phyloP scores from a whole-genome alignment of 2,329 filamentous ascomycete genomes.

The Byssochlamys sp. region DNA sequence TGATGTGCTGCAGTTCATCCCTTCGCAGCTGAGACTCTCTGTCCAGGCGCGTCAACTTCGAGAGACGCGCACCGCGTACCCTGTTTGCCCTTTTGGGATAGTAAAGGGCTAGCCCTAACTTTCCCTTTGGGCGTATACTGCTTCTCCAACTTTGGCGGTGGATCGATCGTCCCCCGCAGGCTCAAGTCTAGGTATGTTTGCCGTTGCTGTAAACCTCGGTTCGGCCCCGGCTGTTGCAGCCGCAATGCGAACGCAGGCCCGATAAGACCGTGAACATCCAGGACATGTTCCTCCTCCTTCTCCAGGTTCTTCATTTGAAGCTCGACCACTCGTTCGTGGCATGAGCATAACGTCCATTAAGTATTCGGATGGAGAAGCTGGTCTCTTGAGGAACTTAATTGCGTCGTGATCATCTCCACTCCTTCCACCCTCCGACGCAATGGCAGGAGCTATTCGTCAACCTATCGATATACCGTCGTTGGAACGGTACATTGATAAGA shows the following conservation, averaged over 20 bases:
- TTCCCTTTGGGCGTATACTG: neutral
- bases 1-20: neutral
- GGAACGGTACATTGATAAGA: constrained; percentile 63
- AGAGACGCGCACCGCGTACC: constrained; percentile 12
- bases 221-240: neutral
- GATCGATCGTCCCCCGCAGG: neutral
- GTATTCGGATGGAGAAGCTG: constrained; percentile 6
- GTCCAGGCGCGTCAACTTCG: constrained; percentile 11
- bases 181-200: neutral
- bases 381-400: neutral
- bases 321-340: neutral
- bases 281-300: neutral
- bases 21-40: neutral
- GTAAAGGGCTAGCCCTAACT: neutral
- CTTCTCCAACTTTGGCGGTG: neutral
- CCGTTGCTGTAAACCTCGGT: neutral
- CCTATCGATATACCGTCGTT: constrained; percentile 75
- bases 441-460: constrained; percentile 85
- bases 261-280: neutral
- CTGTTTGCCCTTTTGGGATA: constrained; percentile 10
- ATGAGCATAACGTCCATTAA: neutral
- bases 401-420: neutral
- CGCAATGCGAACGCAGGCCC: neutral
- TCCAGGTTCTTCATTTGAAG: neutral
- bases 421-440: constrained; percentile 20